These are phyloP conservation scores for Trichothecium sympodiale DNA, from an alignment of 2,329 filamentous ascomycete species.

Conservation along the genomic window DNA sequence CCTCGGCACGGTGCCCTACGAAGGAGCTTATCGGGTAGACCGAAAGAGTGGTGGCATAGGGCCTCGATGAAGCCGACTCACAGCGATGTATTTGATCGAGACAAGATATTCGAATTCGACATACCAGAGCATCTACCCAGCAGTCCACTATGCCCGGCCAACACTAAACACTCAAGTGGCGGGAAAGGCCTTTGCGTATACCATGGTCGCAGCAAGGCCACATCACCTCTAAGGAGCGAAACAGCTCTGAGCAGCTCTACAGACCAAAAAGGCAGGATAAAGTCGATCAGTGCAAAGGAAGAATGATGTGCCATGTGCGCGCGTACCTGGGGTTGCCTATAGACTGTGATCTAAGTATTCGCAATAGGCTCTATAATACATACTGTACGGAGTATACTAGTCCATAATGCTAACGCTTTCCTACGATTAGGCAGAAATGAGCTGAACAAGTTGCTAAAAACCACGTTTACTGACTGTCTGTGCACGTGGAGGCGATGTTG, in stretches of 20 bases:
- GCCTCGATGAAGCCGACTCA: conserved; percentile 4
- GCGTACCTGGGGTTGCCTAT: too few relatives aligned
- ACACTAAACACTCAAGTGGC: conserved; percentile 29
- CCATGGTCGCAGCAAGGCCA: conserved; percentile 26
- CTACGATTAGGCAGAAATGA: too few relatives aligned
- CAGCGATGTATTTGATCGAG: conserved; percentile 8
- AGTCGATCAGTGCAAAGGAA: too few relatives aligned
- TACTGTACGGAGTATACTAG: too few relatives aligned
- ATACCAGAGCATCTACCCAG: conserved; percentile 38
- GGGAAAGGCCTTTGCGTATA: conserved; percentile 39
- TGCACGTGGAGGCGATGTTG: too few relatives aligned
- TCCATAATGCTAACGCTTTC: too few relatives aligned
- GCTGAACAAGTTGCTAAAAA: too few relatives aligned
- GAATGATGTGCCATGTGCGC: too few relatives aligned
- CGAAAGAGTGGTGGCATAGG: conserved; percentile 17
- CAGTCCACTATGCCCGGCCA: conserved; percentile 41
- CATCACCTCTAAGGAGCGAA: conserved; percentile 7
- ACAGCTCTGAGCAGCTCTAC: conserved; percentile 18
- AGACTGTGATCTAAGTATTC: too few relatives aligned
- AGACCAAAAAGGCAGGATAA: conserved; percentile 3
- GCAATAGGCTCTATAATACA: too few relatives aligned
- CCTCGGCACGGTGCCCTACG: conserved; percentile 8
- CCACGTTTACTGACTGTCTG: too few relatives aligned
- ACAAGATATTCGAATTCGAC: conserved; percentile 31
- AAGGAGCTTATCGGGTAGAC: conserved; percentile 22